phyloP scores from a whole-genome alignment of 805 yeast genomes.

The Vanderwaltozyma verrucispora region DNA sequence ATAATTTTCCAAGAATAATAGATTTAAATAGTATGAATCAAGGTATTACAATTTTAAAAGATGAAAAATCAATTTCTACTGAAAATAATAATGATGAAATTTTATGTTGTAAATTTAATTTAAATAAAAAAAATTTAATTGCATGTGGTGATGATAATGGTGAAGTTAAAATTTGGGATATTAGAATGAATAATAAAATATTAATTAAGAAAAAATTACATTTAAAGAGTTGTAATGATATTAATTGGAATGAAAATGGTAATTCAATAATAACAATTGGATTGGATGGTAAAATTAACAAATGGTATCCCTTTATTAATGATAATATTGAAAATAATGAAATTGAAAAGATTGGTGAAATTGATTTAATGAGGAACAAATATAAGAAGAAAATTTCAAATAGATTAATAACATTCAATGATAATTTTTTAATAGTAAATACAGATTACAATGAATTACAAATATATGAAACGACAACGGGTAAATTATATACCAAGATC shows the following conservation, averaged over 20 bases:
- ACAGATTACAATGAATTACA: constrained; percentile 22
- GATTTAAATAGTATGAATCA: constrained; percentile 68
- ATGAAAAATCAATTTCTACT: constrained; percentile 48
- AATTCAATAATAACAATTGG: constrained; percentile 56
- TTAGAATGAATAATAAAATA: constrained; percentile 33
- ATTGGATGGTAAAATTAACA: constrained; percentile 66
- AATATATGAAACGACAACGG: constrained; percentile 11
- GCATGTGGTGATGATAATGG: constrained; percentile 82
- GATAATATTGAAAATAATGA: not conserved
- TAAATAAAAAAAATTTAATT: constrained; percentile 45
- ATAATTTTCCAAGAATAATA: constrained; percentile 54
- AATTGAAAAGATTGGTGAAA: constrained; percentile 13
- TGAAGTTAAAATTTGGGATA: constrained; percentile 75
- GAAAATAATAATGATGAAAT: constrained; percentile 32
- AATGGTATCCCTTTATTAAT: constrained; percentile 41
- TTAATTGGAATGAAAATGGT: constrained; percentile 65
- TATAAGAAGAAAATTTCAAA: constrained; percentile 19
- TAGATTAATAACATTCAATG: constrained; percentile 14
- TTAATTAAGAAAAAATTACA: constrained; percentile 46
- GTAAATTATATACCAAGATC: constrained; percentile 19
- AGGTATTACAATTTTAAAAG: constrained; percentile 57
- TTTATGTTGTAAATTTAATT: constrained; percentile 61
- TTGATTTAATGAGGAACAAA: constrained; percentile 15
- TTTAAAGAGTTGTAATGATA: constrained; percentile 66
- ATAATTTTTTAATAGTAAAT: constrained; percentile 14